A percentile compares a stretch with the other conserved stretches of the same genome.
Conservation (phyloP, 2,329 filamentous ascomycete genomes). For the Sporothrix pseudoabietina region DNA sequence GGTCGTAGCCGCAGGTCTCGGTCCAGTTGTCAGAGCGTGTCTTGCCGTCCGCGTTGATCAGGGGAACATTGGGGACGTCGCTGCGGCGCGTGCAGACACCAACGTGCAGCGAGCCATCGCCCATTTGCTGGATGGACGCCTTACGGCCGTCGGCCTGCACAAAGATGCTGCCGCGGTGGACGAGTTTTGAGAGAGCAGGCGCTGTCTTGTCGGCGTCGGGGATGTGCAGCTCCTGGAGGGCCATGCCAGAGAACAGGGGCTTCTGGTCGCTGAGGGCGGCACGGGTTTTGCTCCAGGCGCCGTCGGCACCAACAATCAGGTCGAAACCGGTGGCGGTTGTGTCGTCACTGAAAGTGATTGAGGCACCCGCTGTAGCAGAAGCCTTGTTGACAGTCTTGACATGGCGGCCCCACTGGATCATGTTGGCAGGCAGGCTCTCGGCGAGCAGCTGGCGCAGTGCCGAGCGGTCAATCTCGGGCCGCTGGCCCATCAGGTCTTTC, state of each 20-base stretch:
- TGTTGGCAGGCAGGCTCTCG: conserved; percentile 49
- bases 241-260: conserved; percentile 53
- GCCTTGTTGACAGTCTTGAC: conserved; percentile 45
- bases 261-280: conserved; percentile 43
- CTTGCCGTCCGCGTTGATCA: conserved; percentile 38
- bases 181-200: conserved; percentile 48
- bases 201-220: conserved; percentile 46
- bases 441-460: conserved; percentile 50
- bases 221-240: conserved; percentile 47
- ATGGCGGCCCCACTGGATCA: conserved; percentile 51
- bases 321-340: conserved; percentile 44
- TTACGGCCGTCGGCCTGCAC: conserved; percentile 47
- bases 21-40: conserved; percentile 42
- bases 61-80: conserved; percentile 40
- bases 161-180: conserved; percentile 54
- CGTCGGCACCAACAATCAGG: conserved; percentile 43
- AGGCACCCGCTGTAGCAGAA: conserved; percentile 33
- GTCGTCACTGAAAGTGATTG: conserved; percentile 46
- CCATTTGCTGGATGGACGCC: conserved; percentile 50
- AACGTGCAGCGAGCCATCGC: conserved; percentile 50
- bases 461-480: conserved; percentile 58
- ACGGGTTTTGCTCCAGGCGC: conserved; percentile 45
- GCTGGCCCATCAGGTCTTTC: conserved; percentile 37
- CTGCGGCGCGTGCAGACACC: conserved; percentile 45
- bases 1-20: conserved; percentile 50